Percentiles rank a stretch among this genome's conserved stretches.
Evolutionary conservation across 441 rosid species (phyloP).

Genomic region (Dalechampia spathulata): DNA sequence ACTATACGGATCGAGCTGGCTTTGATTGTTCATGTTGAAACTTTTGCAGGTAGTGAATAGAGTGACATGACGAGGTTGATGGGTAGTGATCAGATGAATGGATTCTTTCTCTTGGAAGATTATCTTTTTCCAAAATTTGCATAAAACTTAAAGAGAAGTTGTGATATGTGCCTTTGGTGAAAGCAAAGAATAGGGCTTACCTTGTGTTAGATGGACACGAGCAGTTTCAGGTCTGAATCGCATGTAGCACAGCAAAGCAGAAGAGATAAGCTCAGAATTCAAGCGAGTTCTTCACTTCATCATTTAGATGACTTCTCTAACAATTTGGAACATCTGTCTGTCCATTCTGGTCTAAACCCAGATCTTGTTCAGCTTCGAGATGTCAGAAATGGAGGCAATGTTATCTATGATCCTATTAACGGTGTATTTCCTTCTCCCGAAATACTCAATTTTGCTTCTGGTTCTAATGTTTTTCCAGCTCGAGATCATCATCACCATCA

Average conservation of each 20-base stretch:
- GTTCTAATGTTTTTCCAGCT: conserved; percentile 15
- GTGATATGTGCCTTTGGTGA: not conserved
- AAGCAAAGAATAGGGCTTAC: not conserved
- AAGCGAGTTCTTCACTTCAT: conserved; percentile 19
- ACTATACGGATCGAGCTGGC: not conserved
- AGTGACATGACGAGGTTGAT: conserved; percentile 1
- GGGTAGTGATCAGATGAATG: not conserved
- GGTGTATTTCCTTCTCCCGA: conserved; percentile 14
- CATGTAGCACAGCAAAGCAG: conserved; percentile 49
- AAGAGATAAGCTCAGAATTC: conserved; percentile 41
- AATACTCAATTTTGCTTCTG: conserved; percentile 17
- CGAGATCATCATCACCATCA: conserved; percentile 10
- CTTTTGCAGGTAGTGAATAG: not conserved
- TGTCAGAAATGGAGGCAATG: conserved; percentile 13
- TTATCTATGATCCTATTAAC: conserved; percentile 15
- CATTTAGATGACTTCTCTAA: conserved; percentile 19
- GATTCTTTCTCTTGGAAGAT: not conserved
- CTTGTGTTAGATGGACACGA: conserved; percentile 25
- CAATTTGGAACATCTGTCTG: conserved; percentile 22
- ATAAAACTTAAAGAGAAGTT: not conserved
- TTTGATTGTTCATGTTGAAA: not conserved
- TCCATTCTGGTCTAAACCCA: conserved; percentile 18
- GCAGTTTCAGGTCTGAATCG: conserved; percentile 29
- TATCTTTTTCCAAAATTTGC: not conserved
- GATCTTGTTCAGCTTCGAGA: conserved; percentile 27